Evolutionary conservation across 495 filamentous ascomycete species (phyloP), one percentile per base, ranked within the genome.

Genomic region (Immersiella caudata): DNA sequence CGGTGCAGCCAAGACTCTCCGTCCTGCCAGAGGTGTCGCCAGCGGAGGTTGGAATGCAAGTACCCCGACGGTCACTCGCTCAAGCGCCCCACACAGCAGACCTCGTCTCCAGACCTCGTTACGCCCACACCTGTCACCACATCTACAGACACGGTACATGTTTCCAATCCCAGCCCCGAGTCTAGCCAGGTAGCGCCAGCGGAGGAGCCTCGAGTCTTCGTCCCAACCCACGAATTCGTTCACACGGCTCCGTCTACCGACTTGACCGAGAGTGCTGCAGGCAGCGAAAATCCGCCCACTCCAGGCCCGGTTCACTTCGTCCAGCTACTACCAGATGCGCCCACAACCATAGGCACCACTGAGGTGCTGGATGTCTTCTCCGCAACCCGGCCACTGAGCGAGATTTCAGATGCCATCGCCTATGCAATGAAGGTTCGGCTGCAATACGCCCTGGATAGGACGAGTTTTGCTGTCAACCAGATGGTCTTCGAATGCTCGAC

Each of bases 1-100:
- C 80, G 82, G 18, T 87, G 85, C 68, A 83, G 85, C 57, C 74
- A 83, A 2, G 77, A 74, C 7, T 75, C 75, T 25, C 85, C 84
- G 12, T 71, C 74, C 22, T 87, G 85, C 61, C 76, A 75, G 14
- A 79, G 85, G 40, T 87, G 85, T 70, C 60, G 71, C 6, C 75
- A 77, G 64, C 73, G 80, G 58, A 73, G 74, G 36, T 22, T 84
- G 12, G 58, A 70, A 1, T 87, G 85, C 74, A 58, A 71, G 20
- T 87, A 87, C 67, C 79, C 79, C 7, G 70, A 6, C 65, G 76
- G 14, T 65, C 46, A 8, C 63, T 16, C 5, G 3, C 6, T 58
- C 1, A 62, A 25, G 68, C 56, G 46, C 49, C 18, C 25, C 4
- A 2, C 26, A 16, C 22, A 25, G 14, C 9, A 40, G 5, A 1